Conservation (phyloP, 805 yeast genomes). For the Metschnikowia arizonensis region DNA sequence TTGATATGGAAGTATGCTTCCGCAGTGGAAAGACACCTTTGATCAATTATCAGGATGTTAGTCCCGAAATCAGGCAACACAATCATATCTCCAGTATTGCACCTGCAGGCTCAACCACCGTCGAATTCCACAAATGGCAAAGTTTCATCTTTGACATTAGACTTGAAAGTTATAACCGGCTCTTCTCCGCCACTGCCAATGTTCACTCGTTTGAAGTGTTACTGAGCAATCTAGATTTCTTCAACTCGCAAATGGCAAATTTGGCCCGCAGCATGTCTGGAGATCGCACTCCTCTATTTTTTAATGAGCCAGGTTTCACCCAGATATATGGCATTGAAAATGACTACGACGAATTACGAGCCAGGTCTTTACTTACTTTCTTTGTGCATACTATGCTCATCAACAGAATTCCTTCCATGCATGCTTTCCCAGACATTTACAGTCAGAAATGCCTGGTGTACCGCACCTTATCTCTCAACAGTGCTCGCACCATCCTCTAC, state of each 20-base stretch:
- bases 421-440: conserved; percentile 17
- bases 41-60: conserved; percentile 36
- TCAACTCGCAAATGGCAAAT: conserved; percentile 31
- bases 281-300: conserved; percentile 14
- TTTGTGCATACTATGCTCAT: conserved; percentile 36
- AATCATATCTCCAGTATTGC: background rate
- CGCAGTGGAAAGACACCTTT: conserved; percentile 48
- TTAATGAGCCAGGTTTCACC: conserved; percentile 11
- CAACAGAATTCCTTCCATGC: conserved; percentile 30
- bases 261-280: conserved; percentile 20
- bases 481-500: conserved; percentile 35
- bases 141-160: conserved; percentile 19
- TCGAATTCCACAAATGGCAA: conserved; percentile 6
- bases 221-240: conserved; percentile 19
- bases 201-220: conserved; percentile 19
- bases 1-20: conserved; percentile 44
- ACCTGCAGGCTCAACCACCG: background rate
- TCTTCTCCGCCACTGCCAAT: conserved; percentile 31
- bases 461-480: conserved; percentile 27
- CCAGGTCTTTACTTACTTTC: conserved; percentile 27
- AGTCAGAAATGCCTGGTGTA: conserved; percentile 18
- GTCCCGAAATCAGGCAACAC: conserved; percentile 10
- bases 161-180: conserved; percentile 26
- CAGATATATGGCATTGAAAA: background rate
- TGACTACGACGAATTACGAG: conserved; percentile 9